Evolutionary conservation across 1,139 yeast species (phyloP), one percentile per base, ranked within the genome.

Genomic region (Starmera stellimalicola): DNA sequence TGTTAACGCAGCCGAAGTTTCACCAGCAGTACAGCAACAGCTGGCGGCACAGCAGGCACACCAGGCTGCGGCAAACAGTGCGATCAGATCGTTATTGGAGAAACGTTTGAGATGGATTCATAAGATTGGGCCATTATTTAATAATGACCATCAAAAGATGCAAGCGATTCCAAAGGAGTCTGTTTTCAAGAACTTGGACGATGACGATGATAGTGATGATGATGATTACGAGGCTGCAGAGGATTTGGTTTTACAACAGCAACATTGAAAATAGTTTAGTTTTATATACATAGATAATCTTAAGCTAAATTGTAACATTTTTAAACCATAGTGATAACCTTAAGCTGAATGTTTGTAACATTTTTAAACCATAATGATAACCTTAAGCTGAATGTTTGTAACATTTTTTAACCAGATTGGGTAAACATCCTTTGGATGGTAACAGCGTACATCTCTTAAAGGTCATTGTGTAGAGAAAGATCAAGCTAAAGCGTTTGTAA

Each of bases 81-180:
- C 95, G 3, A 67, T 88, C 38, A 71, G 77, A 46, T 77, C 91
- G 2, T 58, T 88, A 37, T 60, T 91, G 44, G 97, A 88, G 43
- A 91, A 91, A 59, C 73, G 98, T 37, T 63, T 59, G 40, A 74
- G 93, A 46, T 91, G 98, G 98, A 81, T 88, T 32, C 73, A 71
- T 17, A 84, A 78, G 54, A 84, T 93, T 43, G 97, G 97, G 2
- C 83, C 84, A 20, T 68, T 88, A 35, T 91, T 91, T 57, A 66
- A 63, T 38, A 41, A 40, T 22, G 67, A 78, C 14, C 63, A 63
- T 22, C 74, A 77, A 41, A 66, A 77, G 49, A 81, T 82, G 82
- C 73, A 78, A 50, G 65, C 93, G 32, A 75, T 81, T 40, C 96
- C 96, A 4, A 55, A 55, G 25, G 76, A 70, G 37, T 66, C 78